A percentile compares a stretch with the other conserved stretches of the same genome.
phyloP scores from a whole-genome alignment of 805 yeast species.

The Saturnispora silvae region DNA sequence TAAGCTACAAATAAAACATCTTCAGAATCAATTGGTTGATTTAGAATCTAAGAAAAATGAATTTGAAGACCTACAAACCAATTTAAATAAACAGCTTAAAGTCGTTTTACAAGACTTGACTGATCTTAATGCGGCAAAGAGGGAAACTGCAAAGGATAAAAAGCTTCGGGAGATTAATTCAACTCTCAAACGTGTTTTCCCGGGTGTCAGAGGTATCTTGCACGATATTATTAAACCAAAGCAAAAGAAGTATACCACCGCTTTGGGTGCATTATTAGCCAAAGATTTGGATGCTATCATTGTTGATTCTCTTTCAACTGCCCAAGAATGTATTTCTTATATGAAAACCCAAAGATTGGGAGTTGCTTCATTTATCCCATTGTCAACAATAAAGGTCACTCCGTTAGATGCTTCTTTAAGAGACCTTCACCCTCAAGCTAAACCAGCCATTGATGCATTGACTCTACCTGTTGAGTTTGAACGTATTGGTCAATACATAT shows the following conservation, averaged over 20 bases:
- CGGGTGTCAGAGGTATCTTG: slow-evolving; percentile 77
- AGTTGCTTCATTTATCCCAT: slow-evolving; percentile 76
- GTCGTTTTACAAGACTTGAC: slow-evolving; percentile 51
- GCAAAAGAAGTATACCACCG: slow-evolving; percentile 59
- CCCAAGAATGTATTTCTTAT: slow-evolving; percentile 65
- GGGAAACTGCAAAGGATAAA: slow-evolving; percentile 64
- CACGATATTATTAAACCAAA: slow-evolving; percentile 72
- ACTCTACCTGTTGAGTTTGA: slow-evolving; percentile 59
- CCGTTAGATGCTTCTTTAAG: slow-evolving; percentile 47
- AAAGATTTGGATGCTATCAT: slow-evolving; percentile 70
- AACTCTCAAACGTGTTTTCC: slow-evolving; percentile 59
- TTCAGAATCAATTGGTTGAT: slow-evolving; percentile 15
- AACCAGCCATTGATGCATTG: slow-evolving; percentile 67
- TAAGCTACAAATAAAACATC: slow-evolving; percentile 25
- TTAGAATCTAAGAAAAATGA: slow-evolving; percentile 30
- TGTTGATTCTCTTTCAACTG: slow-evolving; percentile 67
- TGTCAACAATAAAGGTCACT: slow-evolving; percentile 59
- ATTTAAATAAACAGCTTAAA: slow-evolving; percentile 52
- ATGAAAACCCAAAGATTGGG: slow-evolving; percentile 82
- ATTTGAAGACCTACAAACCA: slow-evolving; percentile 38
- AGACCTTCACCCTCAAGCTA: slow-evolving; percentile 39
- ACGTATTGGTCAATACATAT: slow-evolving; percentile 67
- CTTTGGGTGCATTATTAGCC: slow-evolving; percentile 72
- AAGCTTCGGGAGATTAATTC: slow-evolving; percentile 64
- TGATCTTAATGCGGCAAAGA: slow-evolving; percentile 63